Conservation (phyloP, 2,329 filamentous ascomycete genomes). For the Neonectria faginata region DNA sequence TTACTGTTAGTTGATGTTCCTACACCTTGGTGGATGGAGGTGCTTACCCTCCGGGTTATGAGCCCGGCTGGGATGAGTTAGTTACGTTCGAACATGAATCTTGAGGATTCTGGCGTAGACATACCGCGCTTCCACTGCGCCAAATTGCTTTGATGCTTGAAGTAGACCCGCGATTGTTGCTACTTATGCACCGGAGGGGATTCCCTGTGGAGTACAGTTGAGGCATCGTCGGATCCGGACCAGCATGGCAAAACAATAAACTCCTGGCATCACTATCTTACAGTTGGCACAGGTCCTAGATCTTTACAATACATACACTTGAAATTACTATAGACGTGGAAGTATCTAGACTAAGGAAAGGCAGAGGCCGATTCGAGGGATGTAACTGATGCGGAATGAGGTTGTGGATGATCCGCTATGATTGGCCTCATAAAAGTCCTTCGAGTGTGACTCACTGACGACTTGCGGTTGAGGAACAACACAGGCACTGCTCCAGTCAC, state of each 20-base stretch:
- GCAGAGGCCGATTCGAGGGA: not conserved
- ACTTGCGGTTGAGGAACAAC: not conserved
- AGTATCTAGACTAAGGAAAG: not conserved
- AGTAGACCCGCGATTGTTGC: no score
- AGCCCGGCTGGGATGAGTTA: slow-evolving; percentile 21
- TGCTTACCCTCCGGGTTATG: slow-evolving; percentile 40
- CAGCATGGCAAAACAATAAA: no score
- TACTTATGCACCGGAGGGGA: no score
- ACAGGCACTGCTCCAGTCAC: not conserved
- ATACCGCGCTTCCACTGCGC: slow-evolving; percentile 26
- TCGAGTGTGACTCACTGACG: slow-evolving; percentile 10
- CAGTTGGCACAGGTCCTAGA: no score
- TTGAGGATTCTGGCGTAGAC: not conserved
- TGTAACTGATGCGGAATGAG: not conserved
- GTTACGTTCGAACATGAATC: not conserved
- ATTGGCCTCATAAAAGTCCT: not conserved
- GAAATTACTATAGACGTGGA: not conserved
- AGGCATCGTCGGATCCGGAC: no score
- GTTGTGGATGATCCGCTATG: not conserved
- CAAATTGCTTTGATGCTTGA: slow-evolving; percentile 11
- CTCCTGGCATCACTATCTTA: no score
- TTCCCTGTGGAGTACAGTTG: no score
- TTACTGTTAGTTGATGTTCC: not conserved
- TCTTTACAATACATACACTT: no score
- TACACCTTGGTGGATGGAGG: not conserved